A percentile compares a stretch with the other conserved stretches of the same genome.
These are phyloP conservation scores for Thelephora terrestris DNA, from an alignment of 1,284 basidiomycete species.

Conservation along the genomic window DNA sequence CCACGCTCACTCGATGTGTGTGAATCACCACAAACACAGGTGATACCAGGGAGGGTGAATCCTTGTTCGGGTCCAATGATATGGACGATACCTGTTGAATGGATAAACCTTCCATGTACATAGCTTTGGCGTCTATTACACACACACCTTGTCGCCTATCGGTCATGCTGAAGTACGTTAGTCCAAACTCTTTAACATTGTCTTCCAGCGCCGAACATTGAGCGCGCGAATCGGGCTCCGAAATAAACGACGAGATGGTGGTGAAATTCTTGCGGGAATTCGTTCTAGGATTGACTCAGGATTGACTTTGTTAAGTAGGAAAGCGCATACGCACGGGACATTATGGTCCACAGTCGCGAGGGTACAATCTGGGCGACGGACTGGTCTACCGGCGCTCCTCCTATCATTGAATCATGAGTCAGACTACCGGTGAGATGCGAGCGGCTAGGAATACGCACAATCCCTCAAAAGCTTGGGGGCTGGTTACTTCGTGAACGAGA, in stretches of 20 bases:
- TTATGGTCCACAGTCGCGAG: constrained; percentile 95
- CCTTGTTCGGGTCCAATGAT: constrained; percentile 96
- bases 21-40: constrained; percentile 93
- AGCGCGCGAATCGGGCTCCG: constrained; percentile 84
- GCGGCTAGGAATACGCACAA: constrained; percentile 39
- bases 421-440: constrained; percentile 1
- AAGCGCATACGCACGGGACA: constrained; percentile 63
- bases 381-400: constrained; percentile 71
- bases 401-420: constrained; percentile 24
- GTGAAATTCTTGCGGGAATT: constrained; percentile 80
- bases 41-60: constrained; percentile 92
- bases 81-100: constrained; percentile 75
- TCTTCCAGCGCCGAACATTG: constrained; percentile 89
- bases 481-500: constrained; percentile 93
- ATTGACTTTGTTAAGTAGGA: neutral
- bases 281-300: constrained; percentile 43
- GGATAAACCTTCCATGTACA: neutral
- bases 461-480: constrained; percentile 94
- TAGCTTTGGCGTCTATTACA: neutral
- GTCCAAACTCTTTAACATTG: constrained; percentile 90
- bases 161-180: constrained; percentile 92
- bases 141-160: constrained; percentile 76
- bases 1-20: constrained; percentile 73
- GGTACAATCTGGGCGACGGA: constrained; percentile 89
- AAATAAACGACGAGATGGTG: constrained; percentile 70